Percentiles rank a stretch among this genome's conserved stretches.
Evolutionary conservation across 768 basidiomycete genomes (phyloP).

Genomic region (Boletus barrowsii): DNA sequence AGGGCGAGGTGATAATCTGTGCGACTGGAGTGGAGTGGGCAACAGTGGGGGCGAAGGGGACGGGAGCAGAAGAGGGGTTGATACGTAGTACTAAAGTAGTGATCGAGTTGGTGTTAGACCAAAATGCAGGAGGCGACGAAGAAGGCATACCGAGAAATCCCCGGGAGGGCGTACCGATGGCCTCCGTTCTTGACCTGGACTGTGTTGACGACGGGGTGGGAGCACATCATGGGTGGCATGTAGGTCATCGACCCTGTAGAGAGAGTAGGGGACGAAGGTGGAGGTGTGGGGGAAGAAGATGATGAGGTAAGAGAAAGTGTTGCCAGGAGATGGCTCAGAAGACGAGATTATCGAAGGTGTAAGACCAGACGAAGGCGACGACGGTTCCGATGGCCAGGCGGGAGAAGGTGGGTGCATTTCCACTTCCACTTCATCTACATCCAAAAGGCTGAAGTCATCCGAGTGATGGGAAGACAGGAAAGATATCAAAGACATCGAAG

Average conservation of each 20-base stretch:
- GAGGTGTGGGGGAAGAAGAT: constrained; percentile 33
- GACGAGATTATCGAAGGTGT: constrained; percentile 34
- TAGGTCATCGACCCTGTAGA: constrained; percentile 27
- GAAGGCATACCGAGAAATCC: constrained; percentile 17
- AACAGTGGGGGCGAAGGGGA: no score
- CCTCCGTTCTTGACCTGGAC: constrained; percentile 18
- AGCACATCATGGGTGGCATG: constrained; percentile 2
- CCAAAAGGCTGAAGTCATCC: constrained; percentile 56
- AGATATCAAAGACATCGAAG: constrained; percentile 37
- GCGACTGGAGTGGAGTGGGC: no score
- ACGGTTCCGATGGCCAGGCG: constrained; percentile 34
- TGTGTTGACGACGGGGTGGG: constrained; percentile 12
- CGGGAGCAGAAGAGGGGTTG: no score
- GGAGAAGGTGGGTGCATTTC: constrained; percentile 31
- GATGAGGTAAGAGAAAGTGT: constrained; percentile 40
- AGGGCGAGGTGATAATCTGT: no score
- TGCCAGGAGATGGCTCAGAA: constrained; percentile 33
- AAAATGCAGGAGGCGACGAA: not conserved
- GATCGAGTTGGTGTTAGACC: constrained; percentile 11
- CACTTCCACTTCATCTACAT: constrained; percentile 28
- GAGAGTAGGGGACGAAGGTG: constrained; percentile 36
- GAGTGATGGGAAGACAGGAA: constrained; percentile 68
- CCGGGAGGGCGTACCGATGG: constrained; percentile 25
- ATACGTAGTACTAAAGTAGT: no score
- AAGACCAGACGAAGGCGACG: constrained; percentile 25